Evolutionary conservation across 2,329 filamentous ascomycete species (phyloP).

Genomic region (Pseudogymnoascus sp.): DNA sequence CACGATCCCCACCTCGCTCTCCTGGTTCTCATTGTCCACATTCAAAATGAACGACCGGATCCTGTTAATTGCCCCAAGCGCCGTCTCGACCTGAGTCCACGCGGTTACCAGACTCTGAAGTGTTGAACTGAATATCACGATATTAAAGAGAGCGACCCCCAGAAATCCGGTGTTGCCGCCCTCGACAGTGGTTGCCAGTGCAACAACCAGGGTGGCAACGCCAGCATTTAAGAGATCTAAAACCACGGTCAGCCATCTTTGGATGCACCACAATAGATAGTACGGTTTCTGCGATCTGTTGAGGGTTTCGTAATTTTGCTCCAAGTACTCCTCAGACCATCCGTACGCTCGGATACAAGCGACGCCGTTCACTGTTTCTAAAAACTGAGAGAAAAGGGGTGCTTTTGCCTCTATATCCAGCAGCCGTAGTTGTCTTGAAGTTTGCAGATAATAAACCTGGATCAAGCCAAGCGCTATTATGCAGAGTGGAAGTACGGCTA

Average conservation of each 20-base stretch:
- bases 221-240: slow-evolving; percentile 28
- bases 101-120: slow-evolving; percentile 15
- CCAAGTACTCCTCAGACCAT: slow-evolving; percentile 34
- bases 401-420: slow-evolving; percentile 36
- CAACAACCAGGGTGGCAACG: slow-evolving; percentile 32
- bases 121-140: slow-evolving; percentile 16
- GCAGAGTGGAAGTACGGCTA: neutral
- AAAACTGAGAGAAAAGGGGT: slow-evolving; percentile 39
- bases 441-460: slow-evolving; percentile 38
- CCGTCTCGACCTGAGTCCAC: neutral
- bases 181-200: slow-evolving; percentile 17
- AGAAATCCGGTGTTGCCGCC: slow-evolving; percentile 23
- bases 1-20: neutral
- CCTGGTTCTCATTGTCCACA: neutral
- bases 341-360: slow-evolving; percentile 38
- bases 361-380: slow-evolving; percentile 36
- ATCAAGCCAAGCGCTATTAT: slow-evolving; percentile 1
- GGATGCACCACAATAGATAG: slow-evolving; percentile 38
- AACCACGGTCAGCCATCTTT: slow-evolving; percentile 38
- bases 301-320: slow-evolving; percentile 27
- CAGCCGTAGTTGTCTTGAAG: slow-evolving; percentile 39
- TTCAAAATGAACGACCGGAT: neutral
- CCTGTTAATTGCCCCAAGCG: neutral
- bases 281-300: slow-evolving; percentile 38
- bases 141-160: slow-evolving; percentile 41